Evolutionary conservation across 345 rosid genomes (phyloP).

Genomic region (Eucalyptus erythrocorys): DNA sequence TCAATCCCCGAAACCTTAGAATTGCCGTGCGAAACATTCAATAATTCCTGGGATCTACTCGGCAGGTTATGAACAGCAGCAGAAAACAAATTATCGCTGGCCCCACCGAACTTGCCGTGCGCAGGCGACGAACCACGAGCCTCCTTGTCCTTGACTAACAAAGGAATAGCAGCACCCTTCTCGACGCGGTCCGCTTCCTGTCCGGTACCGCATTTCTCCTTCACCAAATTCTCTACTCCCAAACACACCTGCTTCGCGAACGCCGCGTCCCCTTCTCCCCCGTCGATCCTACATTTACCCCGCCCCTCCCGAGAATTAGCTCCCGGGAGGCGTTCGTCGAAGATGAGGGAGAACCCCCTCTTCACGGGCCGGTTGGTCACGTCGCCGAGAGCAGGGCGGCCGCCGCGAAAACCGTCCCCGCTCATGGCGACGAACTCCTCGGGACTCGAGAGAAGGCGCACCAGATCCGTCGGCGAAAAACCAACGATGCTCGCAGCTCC

Average conservation of each 20-base stretch:
- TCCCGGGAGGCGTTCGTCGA: constrained; percentile 4
- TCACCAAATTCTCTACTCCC: constrained; percentile 32
- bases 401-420: constrained; percentile 22
- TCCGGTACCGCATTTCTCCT: constrained; percentile 14
- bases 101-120: neutral
- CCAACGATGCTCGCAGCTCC: neutral
- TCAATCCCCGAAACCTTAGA: neutral
- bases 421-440: constrained; percentile 21
- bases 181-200: neutral
- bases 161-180: neutral
- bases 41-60: constrained; percentile 12
- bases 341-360: constrained; percentile 29
- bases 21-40: constrained; percentile 1
- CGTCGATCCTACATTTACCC: constrained; percentile 1
- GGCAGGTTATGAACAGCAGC: constrained; percentile 2
- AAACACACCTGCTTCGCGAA: constrained; percentile 24
- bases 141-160: neutral
- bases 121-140: constrained; percentile 3
- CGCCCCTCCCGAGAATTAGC: constrained; percentile 16
- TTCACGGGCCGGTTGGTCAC: constrained; percentile 37
- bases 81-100: neutral
- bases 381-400: constrained; percentile 33
- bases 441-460: neutral
- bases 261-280: constrained; percentile 4
- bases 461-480: neutral